These are phyloP conservation scores for Silene latifolia DNA, from an alignment of 148 eudicot genomes.

Conservation along the genomic window DNA sequence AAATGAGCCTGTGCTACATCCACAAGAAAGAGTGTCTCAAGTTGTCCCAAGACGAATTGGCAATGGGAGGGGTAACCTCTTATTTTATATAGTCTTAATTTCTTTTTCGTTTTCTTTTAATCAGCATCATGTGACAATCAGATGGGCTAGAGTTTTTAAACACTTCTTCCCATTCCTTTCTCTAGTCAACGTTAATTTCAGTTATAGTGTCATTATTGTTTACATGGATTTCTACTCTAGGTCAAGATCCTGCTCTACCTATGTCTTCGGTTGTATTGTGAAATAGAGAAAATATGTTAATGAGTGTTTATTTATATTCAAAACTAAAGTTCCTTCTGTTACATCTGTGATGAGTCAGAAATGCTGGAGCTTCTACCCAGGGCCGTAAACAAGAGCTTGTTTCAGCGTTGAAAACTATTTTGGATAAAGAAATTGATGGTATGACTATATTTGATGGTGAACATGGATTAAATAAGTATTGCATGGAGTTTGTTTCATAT, in stretches of 20 bases:
- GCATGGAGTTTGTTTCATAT: background rate
- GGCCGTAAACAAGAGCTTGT: conserved; percentile 72
- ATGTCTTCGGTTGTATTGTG: background rate
- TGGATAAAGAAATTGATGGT: conserved; percentile 48
- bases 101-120: too few species aligned
- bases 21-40: too few species aligned
- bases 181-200: too few species aligned
- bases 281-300: background rate
- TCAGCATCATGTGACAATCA: background rate
- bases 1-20: too few species aligned
- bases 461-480: background rate
- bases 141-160: background rate
- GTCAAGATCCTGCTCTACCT: background rate
- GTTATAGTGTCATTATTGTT: background rate
- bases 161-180: too few species aligned
- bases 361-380: conserved; percentile 56
- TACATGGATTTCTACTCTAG: background rate
- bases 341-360: conserved; percentile 36
- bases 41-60: too few species aligned
- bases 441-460: conserved; percentile 2
- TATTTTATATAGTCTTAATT: too few species aligned
- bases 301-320: background rate
- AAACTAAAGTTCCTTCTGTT: conserved; percentile 9
- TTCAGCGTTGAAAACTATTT: conserved; percentile 45
- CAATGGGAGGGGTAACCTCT: too few species aligned